Conservation (phyloP, 306 rosid species). For the Glycyrrhiza uralensis region DNA sequence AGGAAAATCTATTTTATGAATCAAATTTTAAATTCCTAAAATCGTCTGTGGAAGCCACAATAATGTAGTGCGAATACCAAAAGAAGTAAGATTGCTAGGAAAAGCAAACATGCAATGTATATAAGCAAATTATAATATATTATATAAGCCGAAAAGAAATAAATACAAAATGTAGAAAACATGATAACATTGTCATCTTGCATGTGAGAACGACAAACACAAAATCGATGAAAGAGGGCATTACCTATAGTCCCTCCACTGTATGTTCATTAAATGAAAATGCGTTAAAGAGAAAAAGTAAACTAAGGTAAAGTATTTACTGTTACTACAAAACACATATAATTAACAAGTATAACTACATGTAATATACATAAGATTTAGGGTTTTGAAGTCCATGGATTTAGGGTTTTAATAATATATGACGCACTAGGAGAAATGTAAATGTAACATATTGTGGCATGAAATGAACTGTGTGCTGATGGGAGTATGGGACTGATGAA, state of each 20-base stretch:
- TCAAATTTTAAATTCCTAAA: background rate
- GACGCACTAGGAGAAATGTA: background rate
- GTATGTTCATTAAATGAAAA: background rate
- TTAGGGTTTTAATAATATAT: conserved; percentile 39
- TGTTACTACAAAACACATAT: background rate
- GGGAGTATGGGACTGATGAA: conserved; percentile 6
- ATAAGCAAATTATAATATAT: background rate
- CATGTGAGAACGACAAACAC: conserved; percentile 27
- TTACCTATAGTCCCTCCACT: conserved; percentile 18
- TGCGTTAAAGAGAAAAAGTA: background rate
- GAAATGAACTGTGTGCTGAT: background rate
- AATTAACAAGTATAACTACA: background rate
- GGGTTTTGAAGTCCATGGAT: conserved; percentile 34
- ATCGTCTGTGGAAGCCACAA: conserved; percentile 22
- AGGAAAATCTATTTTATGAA: background rate
- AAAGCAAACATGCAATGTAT: conserved; percentile 8
- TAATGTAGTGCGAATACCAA: conserved; percentile 13
- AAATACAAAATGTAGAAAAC: conserved; percentile 18
- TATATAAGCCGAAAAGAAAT: background rate
- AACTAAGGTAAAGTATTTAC: background rate
- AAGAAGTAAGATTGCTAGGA: conserved; percentile 32
- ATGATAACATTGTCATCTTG: conserved; percentile 32
- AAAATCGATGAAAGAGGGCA: conserved; percentile 15
- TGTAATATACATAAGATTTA: conserved; percentile 4
- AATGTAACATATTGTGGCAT: background rate